Evolutionary conservation across 1,139 yeast genomes (phyloP).

Genomic region (Geotrichum klebahnii): DNA sequence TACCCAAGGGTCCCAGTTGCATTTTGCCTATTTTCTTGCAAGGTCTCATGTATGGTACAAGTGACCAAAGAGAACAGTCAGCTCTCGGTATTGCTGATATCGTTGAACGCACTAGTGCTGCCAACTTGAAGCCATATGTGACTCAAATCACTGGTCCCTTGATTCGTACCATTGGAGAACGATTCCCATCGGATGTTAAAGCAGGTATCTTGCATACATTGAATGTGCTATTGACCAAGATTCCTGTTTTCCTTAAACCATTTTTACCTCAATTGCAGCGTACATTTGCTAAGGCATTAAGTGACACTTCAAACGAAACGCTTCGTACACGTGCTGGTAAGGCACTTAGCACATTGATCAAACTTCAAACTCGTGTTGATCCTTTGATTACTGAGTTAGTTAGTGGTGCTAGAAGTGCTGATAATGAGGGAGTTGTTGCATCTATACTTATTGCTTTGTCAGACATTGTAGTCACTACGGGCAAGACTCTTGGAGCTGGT

Average conservation of each 20-base stretch:
- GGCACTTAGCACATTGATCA: conserved; percentile 82
- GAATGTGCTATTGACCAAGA: conserved; percentile 69
- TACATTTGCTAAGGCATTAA: conserved; percentile 87
- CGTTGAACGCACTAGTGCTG: conserved; percentile 80
- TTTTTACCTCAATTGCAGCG: conserved; percentile 96
- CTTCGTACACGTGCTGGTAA: conserved; percentile 83
- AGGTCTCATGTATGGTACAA: conserved; percentile 90
- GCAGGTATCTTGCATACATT: conserved; percentile 85
- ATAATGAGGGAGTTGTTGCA: conserved; percentile 65
- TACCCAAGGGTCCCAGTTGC: conserved; percentile 86
- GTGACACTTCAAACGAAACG: conserved; percentile 66
- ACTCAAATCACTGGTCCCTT: conserved; percentile 95
- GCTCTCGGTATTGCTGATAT: conserved; percentile 88
- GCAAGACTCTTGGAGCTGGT: conserved; percentile 66
- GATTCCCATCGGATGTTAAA: conserved; percentile 84
- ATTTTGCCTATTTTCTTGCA: conserved; percentile 87
- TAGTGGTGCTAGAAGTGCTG: conserved; percentile 61
- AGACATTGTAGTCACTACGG: conserved; percentile 79
- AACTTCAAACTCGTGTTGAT: conserved; percentile 89
- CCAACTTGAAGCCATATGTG: conserved; percentile 77
- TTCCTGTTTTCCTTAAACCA: conserved; percentile 89
- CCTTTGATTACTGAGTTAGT: conserved; percentile 83
- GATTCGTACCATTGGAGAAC: conserved; percentile 96
- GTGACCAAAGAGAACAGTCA: conserved; percentile 77
- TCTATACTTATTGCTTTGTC: conserved; percentile 84